phyloP scores from a whole-genome alignment of 345 rosid genomes.

The Triadica sebifera region DNA sequence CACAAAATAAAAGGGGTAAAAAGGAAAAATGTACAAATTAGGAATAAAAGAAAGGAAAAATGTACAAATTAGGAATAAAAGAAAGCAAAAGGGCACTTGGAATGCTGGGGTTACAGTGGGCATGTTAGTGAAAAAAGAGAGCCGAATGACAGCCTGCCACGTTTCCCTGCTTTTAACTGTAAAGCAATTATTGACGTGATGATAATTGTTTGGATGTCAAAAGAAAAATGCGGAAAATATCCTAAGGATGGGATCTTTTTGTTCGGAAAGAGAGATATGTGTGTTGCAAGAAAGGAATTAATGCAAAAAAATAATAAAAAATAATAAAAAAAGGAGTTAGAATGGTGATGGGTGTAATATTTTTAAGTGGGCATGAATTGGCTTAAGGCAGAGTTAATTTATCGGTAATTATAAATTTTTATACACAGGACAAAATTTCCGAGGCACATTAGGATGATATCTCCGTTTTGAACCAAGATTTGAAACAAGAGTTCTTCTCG shows the following conservation, averaged over 20 bases:
- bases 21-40: background rate
- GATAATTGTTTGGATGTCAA: constrained; percentile 18
- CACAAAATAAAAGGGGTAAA: background rate
- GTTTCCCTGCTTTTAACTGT: constrained; percentile 18
- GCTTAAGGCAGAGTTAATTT: too few species aligned
- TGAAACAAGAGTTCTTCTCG: too few species aligned
- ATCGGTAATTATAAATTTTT: too few species aligned
- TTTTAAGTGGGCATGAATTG: too few species aligned
- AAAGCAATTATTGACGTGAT: constrained; percentile 24
- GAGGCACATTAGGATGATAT: too few species aligned
- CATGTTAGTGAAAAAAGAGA: background rate
- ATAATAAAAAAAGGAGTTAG: background rate
- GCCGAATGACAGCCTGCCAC: constrained; percentile 1
- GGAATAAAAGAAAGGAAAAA: constrained; percentile 3
- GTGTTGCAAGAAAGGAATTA: constrained; percentile 7
- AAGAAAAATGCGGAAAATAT: constrained; percentile 3
- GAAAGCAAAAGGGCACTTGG: constrained; percentile 15
- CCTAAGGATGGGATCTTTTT: background rate
- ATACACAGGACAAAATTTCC: too few species aligned
- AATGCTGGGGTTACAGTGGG: constrained; percentile 14
- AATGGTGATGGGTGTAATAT: too few species aligned
- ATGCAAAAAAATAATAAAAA: background rate
- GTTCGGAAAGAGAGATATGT: background rate
- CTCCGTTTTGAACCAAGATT: too few species aligned
- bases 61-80: constrained; percentile 13